Evolutionary conservation across 23 red algal genomes (phyloP), one percentile per base, ranked within the genome.

Genomic region (Chondrus crispus): DNA sequence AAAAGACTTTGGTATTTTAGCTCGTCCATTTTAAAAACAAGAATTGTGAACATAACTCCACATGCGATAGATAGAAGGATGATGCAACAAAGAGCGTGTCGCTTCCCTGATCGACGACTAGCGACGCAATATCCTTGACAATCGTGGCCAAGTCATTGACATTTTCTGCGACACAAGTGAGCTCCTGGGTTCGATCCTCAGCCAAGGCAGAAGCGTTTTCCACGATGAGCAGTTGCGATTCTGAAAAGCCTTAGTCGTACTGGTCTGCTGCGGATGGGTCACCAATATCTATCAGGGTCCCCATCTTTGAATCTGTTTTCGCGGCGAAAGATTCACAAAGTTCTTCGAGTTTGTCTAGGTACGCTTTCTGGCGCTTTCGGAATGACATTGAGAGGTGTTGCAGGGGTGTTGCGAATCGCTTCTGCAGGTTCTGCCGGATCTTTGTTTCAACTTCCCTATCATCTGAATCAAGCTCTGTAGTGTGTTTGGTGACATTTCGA

Each of bases 61-160:
- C 94, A 96, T 11, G 69, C 94, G 43, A 96, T 58, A 11, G 94
- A 85, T 43, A 96, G 64, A 60, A 85, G 54, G 28, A 96, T 80
- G 19, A 91, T 91, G 58, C 90, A 93, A 54, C 78, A 93, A 24
- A 88, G 46, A 37, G 77, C 68, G 43, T 84, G 85, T 5, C 96
- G 90, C 55, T 89, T 84, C 96, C 96, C 84, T 98, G 96, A 44
- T 95, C 96, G 26, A 93, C 87, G 30, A 98, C 96, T 20, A 98
- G 63, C 8, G 64, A 42, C 28, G 91, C 87, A 63, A 98, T 64
- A 68, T 98, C 96, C 52, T 87, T 84, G 70, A 98, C 88, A 19
- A 98, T 49, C 20, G 81, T 66, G n/a, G 96, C 93, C 46, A 98
- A 53, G 37, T 98, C 96, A 38, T 95, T 88, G 54, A 98, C 92